Base-by-base conservation (phyloP, 805 yeast genomes). In the Priceomyces melissophilus region DNA sequence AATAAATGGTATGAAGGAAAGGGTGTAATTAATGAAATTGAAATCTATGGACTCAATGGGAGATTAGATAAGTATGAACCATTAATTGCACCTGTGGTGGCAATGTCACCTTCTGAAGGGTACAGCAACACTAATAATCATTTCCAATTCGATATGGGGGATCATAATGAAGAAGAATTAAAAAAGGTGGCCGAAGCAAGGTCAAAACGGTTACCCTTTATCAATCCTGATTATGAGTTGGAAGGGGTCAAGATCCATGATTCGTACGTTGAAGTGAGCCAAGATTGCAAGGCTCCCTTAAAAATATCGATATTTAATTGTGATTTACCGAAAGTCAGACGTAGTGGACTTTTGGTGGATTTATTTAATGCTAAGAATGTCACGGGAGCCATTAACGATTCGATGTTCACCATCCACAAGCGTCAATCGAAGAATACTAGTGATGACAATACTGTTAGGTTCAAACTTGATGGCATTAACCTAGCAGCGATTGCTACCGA, bases 391-490 rank as follows among this genome's bases (percentile, higher is more conserved):
- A 69, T 85, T 10, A 83, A 84, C 53, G 83, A 83, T 40, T 79
- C 93, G 1, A 67, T 86, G 59, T 84, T 85, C 61, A 83, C 89
- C 0, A 72, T 86, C 15, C 93, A 85, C 51, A 84, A 84, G 54
- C 76, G 85, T 50, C 91, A 84, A 54, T 73, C 75, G 41, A 61
- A 72, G 44, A 61, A 57, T 25, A 63, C 52, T 1, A 55, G 53
- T 14, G 47, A 44, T 27, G 57, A 52, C 14, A 50, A 53, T 38
- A 51, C 58, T 3, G 63, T 67, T 12, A 55, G 71, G 11, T 68
- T 67, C 52, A 69, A 68, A 47, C 49, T 70, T 15, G 72, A 69
- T 39, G 71, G 71, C 1, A 65, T 69, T 16, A 65, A 68, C 47
- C 49, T 69, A 57, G 71, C 63, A 1, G 43, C 67, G 4, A 46